Evolutionary conservation across 148 eudicot species (phyloP), one percentile per base, ranked within the genome.

Genomic region (Camellia lanceoleosa): DNA sequence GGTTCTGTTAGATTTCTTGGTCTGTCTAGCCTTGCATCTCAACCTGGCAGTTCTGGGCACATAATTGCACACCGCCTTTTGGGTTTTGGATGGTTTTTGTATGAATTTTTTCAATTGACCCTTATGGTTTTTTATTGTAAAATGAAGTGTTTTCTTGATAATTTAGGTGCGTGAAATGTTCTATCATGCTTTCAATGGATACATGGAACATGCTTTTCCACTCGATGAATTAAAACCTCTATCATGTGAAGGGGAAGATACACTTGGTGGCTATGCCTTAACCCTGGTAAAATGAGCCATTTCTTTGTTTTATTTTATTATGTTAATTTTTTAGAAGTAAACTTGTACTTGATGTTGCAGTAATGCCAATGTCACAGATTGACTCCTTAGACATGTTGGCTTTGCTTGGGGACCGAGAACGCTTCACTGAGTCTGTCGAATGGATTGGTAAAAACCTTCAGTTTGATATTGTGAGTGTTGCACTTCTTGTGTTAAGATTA

Each of bases 151-250:
- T 51, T 73, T 46, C 43, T 63, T 67, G 19, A 49, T 71, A 55
- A 65, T 79, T 56, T 79, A 94, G 97, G 98, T 96, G 80, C 88
- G 88, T 20, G 95, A 81, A 76, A 96, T 96, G 99, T 96, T 96
- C 82, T 96, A 93, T 80, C 99, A 96, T 84, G 99, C 99, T 63
- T 96, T 96, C 85, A 83, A 91, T 84, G 99, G 99, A 73, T 96
- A 96, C 80, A 96, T 96, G 99, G 86, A 93, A 5, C 84, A 96
- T 86, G 99, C 99, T 81, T 96, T 96, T 80, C 99, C 99, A 70
- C 95, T 79, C 43, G 99, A 96, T 84, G 99, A 93, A 83, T 84
- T 96, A 76, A 92, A 84, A 83, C 99, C 99, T 71, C 84, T 92
- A 74, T 93, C 99, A 23, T 96, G 99, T 78, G 85, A 78, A 63